Evolutionary conservation across 306 rosid genomes (phyloP).

Genomic region (Neltuma alba): DNA sequence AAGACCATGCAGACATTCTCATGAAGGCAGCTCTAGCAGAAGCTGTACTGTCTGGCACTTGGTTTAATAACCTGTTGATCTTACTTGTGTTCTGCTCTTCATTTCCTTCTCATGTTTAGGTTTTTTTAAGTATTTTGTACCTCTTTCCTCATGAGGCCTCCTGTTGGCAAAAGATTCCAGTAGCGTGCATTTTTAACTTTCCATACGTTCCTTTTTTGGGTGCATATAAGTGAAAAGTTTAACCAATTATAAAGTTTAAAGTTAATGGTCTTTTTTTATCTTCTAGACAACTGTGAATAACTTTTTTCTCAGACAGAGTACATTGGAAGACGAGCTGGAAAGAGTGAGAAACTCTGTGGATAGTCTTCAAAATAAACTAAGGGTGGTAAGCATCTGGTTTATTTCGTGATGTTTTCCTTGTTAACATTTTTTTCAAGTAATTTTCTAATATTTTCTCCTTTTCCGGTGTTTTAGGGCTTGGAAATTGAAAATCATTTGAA

Average conservation of each 20-base stretch:
- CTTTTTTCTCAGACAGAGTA: constrained; percentile 97
- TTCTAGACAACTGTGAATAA: constrained; percentile 61
- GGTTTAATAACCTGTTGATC: background rate
- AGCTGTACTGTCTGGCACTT: background rate
- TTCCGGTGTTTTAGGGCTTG: constrained; percentile 75
- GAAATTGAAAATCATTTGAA: constrained; percentile 94
- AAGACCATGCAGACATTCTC: background rate
- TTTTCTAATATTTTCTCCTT: background rate
- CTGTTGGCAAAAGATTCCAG: background rate
- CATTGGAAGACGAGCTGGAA: constrained; percentile 87
- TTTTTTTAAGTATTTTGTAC: background rate
- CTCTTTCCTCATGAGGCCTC: background rate
- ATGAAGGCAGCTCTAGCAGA: background rate
- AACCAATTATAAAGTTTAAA: background rate
- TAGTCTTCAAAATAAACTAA: constrained; percentile 71
- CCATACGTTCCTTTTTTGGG: background rate
- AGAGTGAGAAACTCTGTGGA: constrained; percentile 63
- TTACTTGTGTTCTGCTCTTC: background rate
- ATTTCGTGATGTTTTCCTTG: constrained; percentile 17
- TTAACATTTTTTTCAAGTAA: background rate
- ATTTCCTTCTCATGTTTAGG: background rate
- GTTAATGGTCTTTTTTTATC: constrained; percentile 40
- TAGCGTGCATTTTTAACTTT: background rate
- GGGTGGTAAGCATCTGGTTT: constrained; percentile 65
- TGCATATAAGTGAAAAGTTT: background rate